phyloP scores from a whole-genome alignment of 1,139 yeast genomes.

The Sugiyamaella grinbergsii region DNA sequence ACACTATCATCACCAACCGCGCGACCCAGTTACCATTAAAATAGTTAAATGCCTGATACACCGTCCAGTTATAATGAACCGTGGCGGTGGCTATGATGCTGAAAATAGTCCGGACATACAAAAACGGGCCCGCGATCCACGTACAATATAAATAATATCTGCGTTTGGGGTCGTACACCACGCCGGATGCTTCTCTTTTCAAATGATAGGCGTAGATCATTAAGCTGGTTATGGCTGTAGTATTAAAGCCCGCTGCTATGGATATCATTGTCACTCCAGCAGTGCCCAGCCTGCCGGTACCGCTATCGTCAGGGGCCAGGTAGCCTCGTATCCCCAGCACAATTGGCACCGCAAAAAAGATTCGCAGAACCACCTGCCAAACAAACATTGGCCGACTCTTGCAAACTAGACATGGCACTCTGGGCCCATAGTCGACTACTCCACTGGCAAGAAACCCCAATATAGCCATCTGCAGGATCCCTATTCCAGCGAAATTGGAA shows the following conservation, averaged over 20 bases:
- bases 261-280: not conserved
- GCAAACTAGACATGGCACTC: not conserved
- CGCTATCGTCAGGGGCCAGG: slow-evolving; percentile 2
- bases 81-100: slow-evolving; percentile 6
- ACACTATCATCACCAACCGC: slow-evolving; percentile 23
- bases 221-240: not conserved
- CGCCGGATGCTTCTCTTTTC: not conserved
- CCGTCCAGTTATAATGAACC: slow-evolving; percentile 18
- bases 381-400: not conserved
- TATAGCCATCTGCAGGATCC: slow-evolving; percentile 6
- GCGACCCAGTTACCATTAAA: slow-evolving; percentile 25
- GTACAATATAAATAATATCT: not conserved
- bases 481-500: slow-evolving; percentile 9
- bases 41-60: slow-evolving; percentile 22
- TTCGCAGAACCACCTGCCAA: not conserved
- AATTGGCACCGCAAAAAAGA: not conserved
- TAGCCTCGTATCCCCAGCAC: slow-evolving; percentile 13
- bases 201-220: not conserved
- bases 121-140: slow-evolving; percentile 17
- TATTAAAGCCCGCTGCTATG: not conserved
- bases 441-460: slow-evolving; percentile 13
- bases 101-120: slow-evolving; percentile 21
- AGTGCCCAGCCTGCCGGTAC: not conserved
- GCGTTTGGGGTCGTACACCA: slow-evolving; percentile 1
- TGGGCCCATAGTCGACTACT: slow-evolving; percentile 1